Conservation (phyloP, 2,329 filamentous ascomycete species). For the Cytospora piceicola region DNA sequence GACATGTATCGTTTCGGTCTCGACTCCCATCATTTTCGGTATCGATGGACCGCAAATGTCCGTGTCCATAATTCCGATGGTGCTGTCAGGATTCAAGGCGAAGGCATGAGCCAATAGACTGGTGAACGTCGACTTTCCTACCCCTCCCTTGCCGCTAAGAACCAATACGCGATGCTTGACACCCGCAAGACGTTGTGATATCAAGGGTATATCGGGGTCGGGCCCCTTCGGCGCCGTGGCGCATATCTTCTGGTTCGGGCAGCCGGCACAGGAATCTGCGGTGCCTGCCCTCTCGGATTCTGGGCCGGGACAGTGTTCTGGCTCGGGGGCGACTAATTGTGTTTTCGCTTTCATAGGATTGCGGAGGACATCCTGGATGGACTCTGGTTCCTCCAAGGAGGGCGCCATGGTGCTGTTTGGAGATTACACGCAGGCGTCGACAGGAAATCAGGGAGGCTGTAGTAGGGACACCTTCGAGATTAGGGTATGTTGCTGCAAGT, state of each 20-base stretch:
- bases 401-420: constrained; percentile 68
- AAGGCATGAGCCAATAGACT: constrained; percentile 88
- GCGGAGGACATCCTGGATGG: constrained; percentile 70
- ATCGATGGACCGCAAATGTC: constrained; percentile 97
- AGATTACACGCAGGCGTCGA: not conserved
- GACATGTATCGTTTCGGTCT: constrained; percentile 90
- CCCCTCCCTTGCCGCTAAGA: constrained; percentile 91
- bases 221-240: constrained; percentile 92
- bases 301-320: constrained; percentile 94
- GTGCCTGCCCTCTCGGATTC: constrained; percentile 72
- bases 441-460: not conserved
- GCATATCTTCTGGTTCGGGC: constrained; percentile 95
- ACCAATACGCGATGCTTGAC: constrained; percentile 93
- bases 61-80: constrained; percentile 95
- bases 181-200: constrained; percentile 77
- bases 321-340: constrained; percentile 88
- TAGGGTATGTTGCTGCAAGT: not conserved
- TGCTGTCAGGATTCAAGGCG: constrained; percentile 75
- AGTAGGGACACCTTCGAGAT: not conserved
- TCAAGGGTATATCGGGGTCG: constrained; percentile 89
- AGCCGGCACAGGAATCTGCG: constrained; percentile 87
- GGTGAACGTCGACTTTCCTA: constrained; percentile 95
- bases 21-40: constrained; percentile 98
- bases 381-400: constrained; percentile 72
- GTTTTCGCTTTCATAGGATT: constrained; percentile 79